phyloP scores from a whole-genome alignment of 2,329 filamentous ascomycete species.

The Pyricularia pennisetigena region DNA sequence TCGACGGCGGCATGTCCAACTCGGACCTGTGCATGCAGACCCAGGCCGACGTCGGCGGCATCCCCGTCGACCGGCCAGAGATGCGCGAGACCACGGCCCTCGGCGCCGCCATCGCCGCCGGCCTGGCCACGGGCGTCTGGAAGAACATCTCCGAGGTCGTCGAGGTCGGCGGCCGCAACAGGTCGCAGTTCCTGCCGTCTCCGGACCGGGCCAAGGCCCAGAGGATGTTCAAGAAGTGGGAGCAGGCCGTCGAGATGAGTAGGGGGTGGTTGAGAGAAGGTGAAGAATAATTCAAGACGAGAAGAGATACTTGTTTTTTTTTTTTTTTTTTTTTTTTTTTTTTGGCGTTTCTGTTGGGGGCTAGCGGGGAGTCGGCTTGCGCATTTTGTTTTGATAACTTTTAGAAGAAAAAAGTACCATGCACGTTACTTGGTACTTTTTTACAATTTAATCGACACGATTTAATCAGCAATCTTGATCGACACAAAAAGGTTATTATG shows the following conservation, averaged over 20 bases:
- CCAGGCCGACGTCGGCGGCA: slow-evolving; percentile 75
- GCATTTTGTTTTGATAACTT: too few relatives aligned
- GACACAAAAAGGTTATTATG: not conserved
- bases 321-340: too few relatives aligned
- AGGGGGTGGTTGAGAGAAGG: slow-evolving; percentile 34
- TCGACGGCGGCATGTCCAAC: slow-evolving; percentile 85
- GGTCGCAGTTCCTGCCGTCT: slow-evolving; percentile 60
- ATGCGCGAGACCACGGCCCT: slow-evolving; percentile 90
- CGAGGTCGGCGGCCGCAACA: slow-evolving; percentile 60
- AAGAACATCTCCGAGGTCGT: slow-evolving; percentile 63
- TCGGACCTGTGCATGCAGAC: slow-evolving; percentile 87
- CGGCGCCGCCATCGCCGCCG: slow-evolving; percentile 80
- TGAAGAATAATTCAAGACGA: not conserved
- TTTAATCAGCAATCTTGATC: not conserved
- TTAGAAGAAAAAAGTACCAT: too few relatives aligned
- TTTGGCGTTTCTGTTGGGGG: too few relatives aligned
- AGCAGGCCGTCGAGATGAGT: slow-evolving; percentile 50
- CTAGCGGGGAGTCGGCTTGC: too few relatives aligned
- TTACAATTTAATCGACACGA: not conserved
- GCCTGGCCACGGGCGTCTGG: slow-evolving; percentile 76
- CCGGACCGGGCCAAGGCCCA: slow-evolving; percentile 25
- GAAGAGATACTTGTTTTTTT: not conserved
- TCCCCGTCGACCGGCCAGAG: slow-evolving; percentile 71
- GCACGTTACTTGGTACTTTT: too few relatives aligned
- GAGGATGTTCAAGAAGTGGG: slow-evolving; percentile 41